Evolutionary conservation across 2,329 filamentous ascomycete species (phyloP).

Genomic region (Ophiostoma quercus): DNA sequence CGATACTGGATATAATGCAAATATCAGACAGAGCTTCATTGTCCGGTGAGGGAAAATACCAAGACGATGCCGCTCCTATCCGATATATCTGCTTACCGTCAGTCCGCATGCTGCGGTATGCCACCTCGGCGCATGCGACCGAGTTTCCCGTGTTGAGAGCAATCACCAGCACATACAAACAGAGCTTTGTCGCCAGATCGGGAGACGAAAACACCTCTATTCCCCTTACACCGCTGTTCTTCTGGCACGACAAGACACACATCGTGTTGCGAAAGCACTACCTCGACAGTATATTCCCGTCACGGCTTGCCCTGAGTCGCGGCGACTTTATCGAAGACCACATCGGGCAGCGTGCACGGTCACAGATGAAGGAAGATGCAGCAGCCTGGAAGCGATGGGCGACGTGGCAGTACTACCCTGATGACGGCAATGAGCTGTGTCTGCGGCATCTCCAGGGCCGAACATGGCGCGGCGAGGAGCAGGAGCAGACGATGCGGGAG

Average conservation of each 20-base stretch:
- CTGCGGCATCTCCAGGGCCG: constrained; percentile 49
- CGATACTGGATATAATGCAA: constrained; percentile 45
- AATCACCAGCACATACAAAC: constrained; percentile 41
- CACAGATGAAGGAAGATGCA: constrained; percentile 50
- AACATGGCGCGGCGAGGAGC: constrained; percentile 43
- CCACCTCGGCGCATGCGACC: constrained; percentile 43
- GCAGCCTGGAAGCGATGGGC: constrained; percentile 49
- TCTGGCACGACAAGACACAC: constrained; percentile 57
- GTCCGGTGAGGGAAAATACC: too few relatives aligned
- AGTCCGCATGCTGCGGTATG: constrained; percentile 48
- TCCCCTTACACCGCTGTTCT: constrained; percentile 51
- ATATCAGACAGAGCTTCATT: constrained; percentile 27
- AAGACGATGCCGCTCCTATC: constrained; percentile 34
- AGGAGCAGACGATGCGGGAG: constrained; percentile 27
- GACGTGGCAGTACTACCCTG: constrained; percentile 52
- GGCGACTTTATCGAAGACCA: constrained; percentile 55
- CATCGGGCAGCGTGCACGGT: constrained; percentile 49
- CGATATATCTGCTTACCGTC: constrained; percentile 52
- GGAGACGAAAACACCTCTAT: constrained; percentile 29
- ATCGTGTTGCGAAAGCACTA: constrained; percentile 48
- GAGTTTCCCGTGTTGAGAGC: constrained; percentile 40
- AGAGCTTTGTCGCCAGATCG: constrained; percentile 18
- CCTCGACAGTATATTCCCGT: constrained; percentile 45
- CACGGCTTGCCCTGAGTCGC: constrained; percentile 44
- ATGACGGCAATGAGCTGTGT: constrained; percentile 41